Base-by-base conservation (phyloP, 805 yeast species). In the Saccharomycopsis amapae region DNA sequence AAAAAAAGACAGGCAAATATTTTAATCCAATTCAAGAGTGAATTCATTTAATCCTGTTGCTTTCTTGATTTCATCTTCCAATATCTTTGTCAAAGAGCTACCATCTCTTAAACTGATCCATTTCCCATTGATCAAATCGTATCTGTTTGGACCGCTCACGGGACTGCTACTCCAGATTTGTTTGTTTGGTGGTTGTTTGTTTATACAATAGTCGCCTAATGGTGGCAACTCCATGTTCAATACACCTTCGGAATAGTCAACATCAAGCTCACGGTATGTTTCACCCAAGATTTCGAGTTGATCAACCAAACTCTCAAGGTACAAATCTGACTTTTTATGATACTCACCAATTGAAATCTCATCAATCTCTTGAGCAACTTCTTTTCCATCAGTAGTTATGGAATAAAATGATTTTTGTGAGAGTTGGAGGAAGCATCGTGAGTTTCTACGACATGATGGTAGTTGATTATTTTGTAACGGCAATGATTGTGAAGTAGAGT, bases 151-250 rank as follows among this genome's bases (percentile, higher is more conserved):
- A 0, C 98, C 98, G 5, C 94, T 83, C 3, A 87, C 59, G 0
- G 99, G 99, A 37, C 95, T 84, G 49, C 94, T 78, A 44, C 90
- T 71, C 99, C 99, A 93, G 25, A 93, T 82, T 62, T 93, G 99
- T 64, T 85, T 83, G 65, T 88, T 93, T 3, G 98, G 97, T 1
- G 98, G 98, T 64, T 93, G 97, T 59, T 88, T 90, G 67, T 93
- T 93, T 59, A 93, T 81, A 24, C 93, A 95, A 60, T 93, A 93
- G 0, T 89, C 75, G 1, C 97, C 97, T 15, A 69, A 67, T 1
- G 79, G 75, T 2, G 90, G 85, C 15, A 85, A 56, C 5, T 71
- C 76, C 47, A 93, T 61, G 1, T 90, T 79, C 64, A 93, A 63
- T 6, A 93, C 97, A 5, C 99, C 99, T 53, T 83, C 73, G 50